phyloP scores from a whole-genome alignment of 2,329 filamentous ascomycete species.

The Epichloe uncinata region DNA sequence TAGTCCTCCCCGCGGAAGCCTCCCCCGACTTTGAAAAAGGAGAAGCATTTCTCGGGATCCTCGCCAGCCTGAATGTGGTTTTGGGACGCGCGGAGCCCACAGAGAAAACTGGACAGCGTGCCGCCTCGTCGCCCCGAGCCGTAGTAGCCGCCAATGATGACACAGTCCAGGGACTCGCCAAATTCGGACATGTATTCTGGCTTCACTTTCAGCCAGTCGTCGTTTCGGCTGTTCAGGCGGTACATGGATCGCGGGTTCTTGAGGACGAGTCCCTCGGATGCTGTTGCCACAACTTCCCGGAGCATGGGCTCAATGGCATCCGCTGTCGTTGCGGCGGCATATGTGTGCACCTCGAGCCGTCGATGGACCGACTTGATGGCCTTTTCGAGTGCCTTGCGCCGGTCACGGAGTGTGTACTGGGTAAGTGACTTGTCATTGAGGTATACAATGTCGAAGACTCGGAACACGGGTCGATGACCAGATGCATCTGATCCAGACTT shows the following conservation, averaged over 20 bases:
- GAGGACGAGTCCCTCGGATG: conserved; percentile 79
- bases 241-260: conserved; percentile 90
- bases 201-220: conserved; percentile 98
- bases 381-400: conserved; percentile 58
- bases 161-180: conserved; percentile 80
- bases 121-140: conserved; percentile 79
- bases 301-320: conserved; percentile 68
- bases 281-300: conserved; percentile 70
- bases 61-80: conserved; percentile 46
- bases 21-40: conserved; percentile 98
- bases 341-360: conserved; percentile 71
- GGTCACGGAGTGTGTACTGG: conserved; percentile 69
- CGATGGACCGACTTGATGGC: conserved; percentile 58
- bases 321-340: conserved; percentile 50
- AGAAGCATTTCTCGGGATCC: conserved; percentile 65
- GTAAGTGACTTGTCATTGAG: conserved; percentile 73
- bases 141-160: conserved; percentile 86
- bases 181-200: conserved; percentile 97
- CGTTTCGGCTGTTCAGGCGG: conserved; percentile 74
- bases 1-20: conserved; percentile 82
- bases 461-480: conserved; percentile 55
- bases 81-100: conserved; percentile 65
- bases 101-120: conserved; percentile 74
- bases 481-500: conserved; percentile 38
- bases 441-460: conserved; percentile 83